phyloP scores from a whole-genome alignment of 2,329 filamentous ascomycete genomes.

The Aureobasidium zeae region DNA sequence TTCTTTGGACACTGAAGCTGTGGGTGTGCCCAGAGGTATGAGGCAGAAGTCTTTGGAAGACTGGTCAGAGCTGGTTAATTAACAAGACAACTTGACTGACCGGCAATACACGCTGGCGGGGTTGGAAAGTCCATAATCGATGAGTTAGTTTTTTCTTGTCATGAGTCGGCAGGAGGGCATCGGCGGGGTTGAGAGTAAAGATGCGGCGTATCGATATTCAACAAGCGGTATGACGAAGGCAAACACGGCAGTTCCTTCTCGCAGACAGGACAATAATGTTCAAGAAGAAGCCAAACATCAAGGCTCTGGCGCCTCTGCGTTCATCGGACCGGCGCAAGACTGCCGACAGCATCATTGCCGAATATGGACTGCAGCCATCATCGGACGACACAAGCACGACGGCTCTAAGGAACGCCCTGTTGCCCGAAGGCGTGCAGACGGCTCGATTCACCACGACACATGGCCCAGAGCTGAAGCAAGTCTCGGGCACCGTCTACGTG shows the following conservation, averaged over 20 bases:
- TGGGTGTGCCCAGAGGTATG: constrained; percentile 59
- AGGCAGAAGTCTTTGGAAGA: constrained; percentile 65
- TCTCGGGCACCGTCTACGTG: constrained; percentile 56
- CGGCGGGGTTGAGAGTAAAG: no score
- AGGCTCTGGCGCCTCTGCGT: constrained; percentile 55
- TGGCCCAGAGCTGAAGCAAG: constrained; percentile 51
- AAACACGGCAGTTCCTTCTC: no score
- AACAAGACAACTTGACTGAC: constrained; percentile 15
- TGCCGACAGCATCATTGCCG: constrained; percentile 57
- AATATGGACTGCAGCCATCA: constrained; percentile 47
- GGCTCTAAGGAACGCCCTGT: constrained; percentile 47
- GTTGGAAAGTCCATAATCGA: constrained; percentile 45
- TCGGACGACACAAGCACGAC: constrained; percentile 35
- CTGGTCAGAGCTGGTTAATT: neutral
- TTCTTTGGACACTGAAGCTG: constrained; percentile 49
- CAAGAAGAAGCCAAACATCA: constrained; percentile 40
- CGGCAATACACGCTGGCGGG: constrained; percentile 64
- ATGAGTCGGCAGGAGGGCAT: no score
- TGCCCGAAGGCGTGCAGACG: constrained; percentile 54
- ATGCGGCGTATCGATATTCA: no score
- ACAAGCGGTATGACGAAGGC: no score
- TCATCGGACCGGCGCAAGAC: constrained; percentile 59
- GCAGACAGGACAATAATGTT: constrained; percentile 26
- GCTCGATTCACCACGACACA: constrained; percentile 57
- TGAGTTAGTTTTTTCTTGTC: constrained; percentile 19